Percentiles rank a stretch among this genome's conserved stretches.
Evolutionary conservation across 768 basidiomycete genomes (phyloP).

Genomic region (Cyathus striatus): DNA sequence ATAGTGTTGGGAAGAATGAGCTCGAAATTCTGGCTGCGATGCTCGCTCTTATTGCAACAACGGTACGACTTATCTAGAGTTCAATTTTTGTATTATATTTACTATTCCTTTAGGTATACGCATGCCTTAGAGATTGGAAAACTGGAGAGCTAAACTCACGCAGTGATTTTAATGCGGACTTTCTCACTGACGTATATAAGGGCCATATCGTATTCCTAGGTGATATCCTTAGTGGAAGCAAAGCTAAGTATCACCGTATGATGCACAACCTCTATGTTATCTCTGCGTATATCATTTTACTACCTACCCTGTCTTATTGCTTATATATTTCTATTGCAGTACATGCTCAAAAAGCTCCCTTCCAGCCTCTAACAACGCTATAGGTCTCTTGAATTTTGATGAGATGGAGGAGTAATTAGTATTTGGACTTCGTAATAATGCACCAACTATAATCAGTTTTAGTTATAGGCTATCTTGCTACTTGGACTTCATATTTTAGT

Average conservation of each 20-base stretch:
- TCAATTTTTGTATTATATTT: background rate
- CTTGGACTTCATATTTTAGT: no score
- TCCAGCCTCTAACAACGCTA: background rate
- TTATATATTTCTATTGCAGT: background rate
- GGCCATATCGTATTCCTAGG: conserved; percentile 4
- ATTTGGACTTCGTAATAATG: no score
- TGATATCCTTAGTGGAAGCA: background rate
- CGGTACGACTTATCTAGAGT: background rate
- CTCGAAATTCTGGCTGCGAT: background rate
- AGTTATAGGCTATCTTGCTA: no score
- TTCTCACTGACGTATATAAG: conserved; percentile 2
- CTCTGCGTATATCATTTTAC: conserved; percentile 2
- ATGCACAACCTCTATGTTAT: conserved; percentile 4
- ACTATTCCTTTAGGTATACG: conserved; percentile 2
- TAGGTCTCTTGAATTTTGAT: background rate
- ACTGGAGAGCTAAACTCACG: background rate
- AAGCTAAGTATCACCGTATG: conserved; percentile 2
- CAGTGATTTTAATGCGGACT: conserved; percentile 3
- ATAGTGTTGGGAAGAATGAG: background rate
- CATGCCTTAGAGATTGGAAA: conserved; percentile 6
- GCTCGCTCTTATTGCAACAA: background rate
- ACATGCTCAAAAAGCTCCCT: background rate
- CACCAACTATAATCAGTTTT: no score
- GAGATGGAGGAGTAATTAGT: background rate
- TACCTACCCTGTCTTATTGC: background rate